These are phyloP conservation scores for Boletus pseudopeckii DNA, from an alignment of 768 basidiomycete genomes.

Conservation along the genomic window DNA sequence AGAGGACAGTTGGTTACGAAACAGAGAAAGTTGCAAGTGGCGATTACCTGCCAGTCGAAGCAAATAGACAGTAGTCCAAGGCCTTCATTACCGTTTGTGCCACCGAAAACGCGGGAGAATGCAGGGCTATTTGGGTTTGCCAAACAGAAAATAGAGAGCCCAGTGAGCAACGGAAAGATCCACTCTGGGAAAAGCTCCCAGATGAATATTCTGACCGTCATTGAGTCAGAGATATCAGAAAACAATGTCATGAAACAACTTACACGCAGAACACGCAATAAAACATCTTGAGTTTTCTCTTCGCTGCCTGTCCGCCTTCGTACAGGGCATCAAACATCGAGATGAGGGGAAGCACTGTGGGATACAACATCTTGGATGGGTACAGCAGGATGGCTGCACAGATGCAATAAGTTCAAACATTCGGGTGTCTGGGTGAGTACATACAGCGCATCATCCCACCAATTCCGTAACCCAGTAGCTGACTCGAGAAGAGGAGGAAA, in stretches of 20 bases:
- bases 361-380: constrained; percentile 42
- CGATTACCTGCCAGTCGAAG: constrained; percentile 51
- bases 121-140: constrained; percentile 37
- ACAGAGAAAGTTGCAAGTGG: constrained; percentile 11
- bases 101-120: constrained; percentile 55
- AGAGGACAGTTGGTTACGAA: not conserved
- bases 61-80: constrained; percentile 57
- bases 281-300: constrained; percentile 38
- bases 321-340: constrained; percentile 37
- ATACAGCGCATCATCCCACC: constrained; percentile 50
- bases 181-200: constrained; percentile 27
- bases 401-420: not conserved
- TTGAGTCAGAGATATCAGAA: not conserved
- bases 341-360: constrained; percentile 28
- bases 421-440: not conserved
- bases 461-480: constrained; percentile 48
- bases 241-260: constrained; percentile 8
- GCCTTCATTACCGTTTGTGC: constrained; percentile 64
- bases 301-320: constrained; percentile 36
- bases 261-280: constrained; percentile 26
- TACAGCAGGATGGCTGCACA: constrained; percentile 35
- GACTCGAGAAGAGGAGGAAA: constrained; percentile 39
- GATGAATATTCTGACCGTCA: constrained; percentile 33
- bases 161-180: constrained; percentile 58
- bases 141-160: constrained; percentile 62